These are phyloP conservation scores for Stephania cephalantha DNA, from an alignment of 164 flowering plant species.

Conservation along the genomic window DNA sequence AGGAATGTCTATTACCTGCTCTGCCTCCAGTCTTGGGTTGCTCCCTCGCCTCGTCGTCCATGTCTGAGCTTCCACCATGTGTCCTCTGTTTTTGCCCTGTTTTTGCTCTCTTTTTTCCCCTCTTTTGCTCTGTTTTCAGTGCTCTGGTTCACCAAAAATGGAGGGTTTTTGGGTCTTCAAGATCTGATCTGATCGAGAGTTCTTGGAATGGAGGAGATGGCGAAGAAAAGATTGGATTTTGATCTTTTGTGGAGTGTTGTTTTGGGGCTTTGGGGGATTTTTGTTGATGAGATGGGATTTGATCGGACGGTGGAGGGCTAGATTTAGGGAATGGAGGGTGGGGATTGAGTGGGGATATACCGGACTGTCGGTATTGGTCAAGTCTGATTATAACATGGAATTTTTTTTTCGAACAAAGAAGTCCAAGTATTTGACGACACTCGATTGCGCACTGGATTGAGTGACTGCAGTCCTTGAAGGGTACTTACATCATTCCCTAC, in stretches of 20 bases:
- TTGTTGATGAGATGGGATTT: slow-evolving; percentile 2
- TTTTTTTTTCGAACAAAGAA: too few species aligned
- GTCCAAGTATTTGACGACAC: neutral
- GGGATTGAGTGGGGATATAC: neutral
- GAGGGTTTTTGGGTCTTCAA: too few species aligned
- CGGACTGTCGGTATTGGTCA: slow-evolving; percentile 22
- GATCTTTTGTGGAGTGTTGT: neutral
- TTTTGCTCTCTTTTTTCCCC: too few species aligned
- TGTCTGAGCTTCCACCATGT: slow-evolving; percentile 63
- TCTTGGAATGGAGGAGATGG: neutral
- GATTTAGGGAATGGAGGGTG: slow-evolving; percentile 25
- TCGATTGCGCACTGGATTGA: neutral
- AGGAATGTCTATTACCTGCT: slow-evolving; percentile 63
- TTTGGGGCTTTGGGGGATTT: neutral
- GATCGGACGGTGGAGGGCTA: slow-evolving; percentile 34
- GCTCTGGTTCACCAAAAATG: neutral
- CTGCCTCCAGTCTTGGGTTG: slow-evolving; percentile 55
- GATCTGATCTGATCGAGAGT: too few species aligned
- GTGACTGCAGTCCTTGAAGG: neutral
- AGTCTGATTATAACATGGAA: neutral
- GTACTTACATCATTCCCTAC: neutral
- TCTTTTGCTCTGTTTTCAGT: neutral
- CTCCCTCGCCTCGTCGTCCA: slow-evolving; percentile 64
- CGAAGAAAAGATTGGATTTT: neutral
- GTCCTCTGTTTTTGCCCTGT: too few species aligned